Evolutionary conservation across 768 basidiomycete species (phyloP).

Genomic region (Chalciporus sphaerocephalus): DNA sequence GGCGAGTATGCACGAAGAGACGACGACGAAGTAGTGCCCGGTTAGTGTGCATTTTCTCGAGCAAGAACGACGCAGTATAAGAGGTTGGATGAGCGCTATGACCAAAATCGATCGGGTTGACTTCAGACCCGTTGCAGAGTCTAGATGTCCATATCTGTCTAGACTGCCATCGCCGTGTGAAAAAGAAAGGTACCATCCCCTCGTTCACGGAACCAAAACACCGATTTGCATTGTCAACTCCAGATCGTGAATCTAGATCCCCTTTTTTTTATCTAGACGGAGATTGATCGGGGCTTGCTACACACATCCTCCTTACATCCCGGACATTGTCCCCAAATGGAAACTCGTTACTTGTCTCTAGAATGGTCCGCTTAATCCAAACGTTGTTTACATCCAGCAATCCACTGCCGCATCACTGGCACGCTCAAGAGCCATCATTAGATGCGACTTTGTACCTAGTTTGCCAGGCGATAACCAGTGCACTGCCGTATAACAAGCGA

Average conservation of each 20-base stretch:
- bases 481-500: neutral
- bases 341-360: neutral
- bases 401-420: neutral
- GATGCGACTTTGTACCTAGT: neutral
- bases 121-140: neutral
- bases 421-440: neutral
- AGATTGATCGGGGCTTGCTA: constrained; percentile 13
- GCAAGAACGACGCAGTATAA: neutral
- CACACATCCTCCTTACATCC: constrained; percentile 6
- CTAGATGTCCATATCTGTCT: constrained; percentile 2
- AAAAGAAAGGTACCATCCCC: neutral
- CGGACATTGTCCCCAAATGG: constrained; percentile 5
- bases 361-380: neutral
- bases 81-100: neutral
- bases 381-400: neutral
- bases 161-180: neutral
- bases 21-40: neutral
- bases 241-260: constrained; percentile 28
- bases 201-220: constrained; percentile 11
- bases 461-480: neutral
- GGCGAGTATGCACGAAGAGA: neutral
- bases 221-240: constrained; percentile 19
- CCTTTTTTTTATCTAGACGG: constrained; percentile 5
- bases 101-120: neutral
- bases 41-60: neutral